These are phyloP conservation scores for Phytophthora brassicae DNA, from an alignment of 352 stramenopile species.

Conservation along the genomic window DNA sequence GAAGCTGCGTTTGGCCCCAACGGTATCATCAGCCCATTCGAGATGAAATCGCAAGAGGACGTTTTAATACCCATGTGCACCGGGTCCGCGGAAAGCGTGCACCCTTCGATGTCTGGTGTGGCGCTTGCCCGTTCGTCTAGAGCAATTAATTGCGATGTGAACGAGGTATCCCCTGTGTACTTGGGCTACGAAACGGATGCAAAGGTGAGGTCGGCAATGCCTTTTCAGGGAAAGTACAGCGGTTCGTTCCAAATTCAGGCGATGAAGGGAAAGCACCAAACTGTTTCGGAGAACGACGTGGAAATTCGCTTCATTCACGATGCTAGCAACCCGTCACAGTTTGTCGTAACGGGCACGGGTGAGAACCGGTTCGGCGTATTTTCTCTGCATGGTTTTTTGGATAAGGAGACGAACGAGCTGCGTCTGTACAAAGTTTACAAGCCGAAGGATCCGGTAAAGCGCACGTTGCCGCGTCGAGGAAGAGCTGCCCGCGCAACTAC, in stretches of 20 bases:
- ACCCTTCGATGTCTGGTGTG: conserved; percentile 50
- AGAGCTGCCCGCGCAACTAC: conserved; percentile 26
- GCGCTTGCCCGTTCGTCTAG: conserved; percentile 59
- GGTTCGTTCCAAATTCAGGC: conserved; percentile 88
- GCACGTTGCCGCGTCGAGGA: conserved; percentile 60
- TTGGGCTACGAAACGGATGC: conserved; percentile 68
- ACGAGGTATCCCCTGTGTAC: conserved; percentile 56
- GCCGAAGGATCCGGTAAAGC: conserved; percentile 77
- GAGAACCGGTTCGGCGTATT: conserved; percentile 86
- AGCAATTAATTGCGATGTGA: conserved; percentile 38
- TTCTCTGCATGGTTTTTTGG: conserved; percentile 65
- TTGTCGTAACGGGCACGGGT: conserved; percentile 64
- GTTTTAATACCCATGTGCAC: conserved; percentile 56
- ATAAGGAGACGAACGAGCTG: conserved; percentile 78
- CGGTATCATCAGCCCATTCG: conserved; percentile 78
- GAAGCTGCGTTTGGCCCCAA: conserved; percentile 76
- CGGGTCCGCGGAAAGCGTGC: conserved; percentile 35
- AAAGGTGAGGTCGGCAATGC: conserved; percentile 63
- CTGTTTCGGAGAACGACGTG: conserved; percentile 78
- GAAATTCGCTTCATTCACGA: conserved; percentile 84
- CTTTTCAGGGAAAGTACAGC: conserved; percentile 81
- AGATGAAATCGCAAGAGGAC: conserved; percentile 88
- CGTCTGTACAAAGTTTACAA: conserved; percentile 89
- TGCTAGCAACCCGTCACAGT: conserved; percentile 58
- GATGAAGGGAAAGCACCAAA: conserved; percentile 82